Evolutionary conservation across 208 protist species (phyloP), one percentile per base, ranked within the genome.

Genomic region (Acanthamoeba lenticulata): DNA sequence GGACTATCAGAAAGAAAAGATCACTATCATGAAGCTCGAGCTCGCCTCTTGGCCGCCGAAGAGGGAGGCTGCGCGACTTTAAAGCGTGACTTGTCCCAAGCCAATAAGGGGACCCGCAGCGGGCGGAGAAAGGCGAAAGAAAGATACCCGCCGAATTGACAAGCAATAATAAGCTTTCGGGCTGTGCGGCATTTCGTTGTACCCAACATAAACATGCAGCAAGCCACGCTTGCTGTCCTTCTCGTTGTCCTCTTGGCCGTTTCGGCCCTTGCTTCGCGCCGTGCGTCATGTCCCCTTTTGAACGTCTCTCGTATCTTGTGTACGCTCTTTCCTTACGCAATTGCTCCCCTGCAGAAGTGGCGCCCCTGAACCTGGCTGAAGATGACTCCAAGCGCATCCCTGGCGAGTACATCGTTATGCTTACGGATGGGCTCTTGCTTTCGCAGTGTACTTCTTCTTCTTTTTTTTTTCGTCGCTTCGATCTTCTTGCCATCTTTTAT

Each of bases 391-490:
- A 92, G 29, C 17, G 57, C 4, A 81, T 93, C 42, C 29, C 77
- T 21, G 89, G 62, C 89, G 89, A 93, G 67, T 93, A 93, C 89
- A 77, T 93, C n/a, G 40, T 93, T 29, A 13, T 93, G 1, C 42
- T 93, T 6, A 19, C 17, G 21, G 36, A 40, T 0, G 49, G n/a
- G 19, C 24, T 62, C 29, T 32, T 7, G n/a, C 49, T 15, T 3
- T 27, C 27, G 9, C n/a, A 69, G 27, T 62, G 85, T 91, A 72
- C 21, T 52, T 60, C 19, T 62, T 90, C 38, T 3, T 34, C 40
- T 65, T 90, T n/a, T 52, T 15, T 90, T 65, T 90, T 38, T 27
- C 17, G 19, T 57, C 17, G 19, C 29, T 62, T 60, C 27, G 17
- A 17, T 49, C 13, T 42, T 7, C 27, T 17, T 88, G 77, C 13